Evolutionary conservation across 140 eudicot species (phyloP).

Genomic region (Oenanthe javanica): DNA sequence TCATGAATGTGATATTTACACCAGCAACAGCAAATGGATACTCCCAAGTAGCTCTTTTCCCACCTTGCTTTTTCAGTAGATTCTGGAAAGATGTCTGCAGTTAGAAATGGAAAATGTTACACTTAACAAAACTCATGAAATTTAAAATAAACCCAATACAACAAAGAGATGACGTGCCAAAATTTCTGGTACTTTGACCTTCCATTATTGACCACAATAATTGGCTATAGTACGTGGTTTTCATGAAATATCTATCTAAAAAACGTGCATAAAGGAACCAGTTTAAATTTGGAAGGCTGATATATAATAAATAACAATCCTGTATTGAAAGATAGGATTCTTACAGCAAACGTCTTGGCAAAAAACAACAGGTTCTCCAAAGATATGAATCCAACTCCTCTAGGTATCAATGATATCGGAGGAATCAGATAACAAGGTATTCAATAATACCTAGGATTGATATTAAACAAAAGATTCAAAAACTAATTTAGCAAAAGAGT

Average conservation of each 20-base stretch:
- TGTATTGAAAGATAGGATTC: conserved; percentile 18
- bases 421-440: neutral
- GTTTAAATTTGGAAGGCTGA: neutral
- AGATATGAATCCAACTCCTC: conserved; percentile 95
- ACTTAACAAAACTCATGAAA: neutral
- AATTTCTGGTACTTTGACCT: neutral
- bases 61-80: conserved; percentile 62
- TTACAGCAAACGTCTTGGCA: conserved; percentile 83
- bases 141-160: neutral
- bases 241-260: neutral
- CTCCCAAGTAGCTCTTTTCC: conserved; percentile 70
- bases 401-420: conserved; percentile 24
- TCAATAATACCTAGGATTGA: neutral
- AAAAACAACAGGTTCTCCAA: conserved; percentile 85
- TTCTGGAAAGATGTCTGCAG: conserved; percentile 69
- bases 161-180: neutral
- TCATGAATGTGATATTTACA: conserved; percentile 89
- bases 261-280: neutral
- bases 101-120: neutral
- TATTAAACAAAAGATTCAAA: neutral
- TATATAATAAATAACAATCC: neutral
- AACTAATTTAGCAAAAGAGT: conserved; percentile 10
- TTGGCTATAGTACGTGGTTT: neutral
- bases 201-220: neutral
- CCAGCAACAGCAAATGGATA: conserved; percentile 98